phyloP scores from a whole-genome alignment of 257 asterid species.

The Solanum clarkiae region DNA sequence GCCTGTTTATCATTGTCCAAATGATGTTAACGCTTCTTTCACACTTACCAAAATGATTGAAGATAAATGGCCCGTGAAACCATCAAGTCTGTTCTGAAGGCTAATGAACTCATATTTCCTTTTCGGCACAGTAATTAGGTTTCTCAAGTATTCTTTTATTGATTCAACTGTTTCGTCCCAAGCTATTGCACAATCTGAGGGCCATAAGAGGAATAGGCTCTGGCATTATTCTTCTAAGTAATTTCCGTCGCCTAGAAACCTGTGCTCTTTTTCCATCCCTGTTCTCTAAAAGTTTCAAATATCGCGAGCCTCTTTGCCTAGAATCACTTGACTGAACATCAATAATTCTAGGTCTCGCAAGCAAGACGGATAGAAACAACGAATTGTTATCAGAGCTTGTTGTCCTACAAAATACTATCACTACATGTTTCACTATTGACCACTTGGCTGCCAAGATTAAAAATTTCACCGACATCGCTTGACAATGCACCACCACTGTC shows the following conservation, averaged over 20 bases:
- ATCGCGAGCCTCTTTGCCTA: background rate
- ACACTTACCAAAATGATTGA: conserved; percentile 33
- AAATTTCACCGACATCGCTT: conserved; percentile 37
- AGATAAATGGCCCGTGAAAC: conserved; percentile 95
- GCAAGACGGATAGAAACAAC: conserved; percentile 65
- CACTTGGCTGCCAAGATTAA: conserved; percentile 25
- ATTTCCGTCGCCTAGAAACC: conserved; percentile 52
- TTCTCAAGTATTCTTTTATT: conserved; percentile 48
- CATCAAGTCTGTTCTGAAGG: conserved; percentile 55
- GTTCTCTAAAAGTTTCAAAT: conserved; percentile 29
- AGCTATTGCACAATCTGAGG: conserved; percentile 65
- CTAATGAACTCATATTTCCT: conserved; percentile 43
- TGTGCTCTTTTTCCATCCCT: conserved; percentile 27
- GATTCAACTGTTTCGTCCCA: conserved; percentile 63
- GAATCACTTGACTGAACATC: conserved; percentile 34
- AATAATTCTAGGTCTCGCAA: background rate
- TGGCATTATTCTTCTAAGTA: conserved; percentile 59
- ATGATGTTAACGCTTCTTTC: conserved; percentile 16
- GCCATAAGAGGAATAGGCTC: conserved; percentile 64
- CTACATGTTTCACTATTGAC: conserved; percentile 39
- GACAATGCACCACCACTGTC: conserved; percentile 66
- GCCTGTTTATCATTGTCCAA: conserved; percentile 27
- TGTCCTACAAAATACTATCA: conserved; percentile 9
- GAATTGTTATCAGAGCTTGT: conserved; percentile 11
- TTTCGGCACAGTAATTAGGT: conserved; percentile 32